These are phyloP conservation scores for Kodamaea laetipori DNA, from an alignment of 805 yeast genomes.

Conservation along the genomic window DNA sequence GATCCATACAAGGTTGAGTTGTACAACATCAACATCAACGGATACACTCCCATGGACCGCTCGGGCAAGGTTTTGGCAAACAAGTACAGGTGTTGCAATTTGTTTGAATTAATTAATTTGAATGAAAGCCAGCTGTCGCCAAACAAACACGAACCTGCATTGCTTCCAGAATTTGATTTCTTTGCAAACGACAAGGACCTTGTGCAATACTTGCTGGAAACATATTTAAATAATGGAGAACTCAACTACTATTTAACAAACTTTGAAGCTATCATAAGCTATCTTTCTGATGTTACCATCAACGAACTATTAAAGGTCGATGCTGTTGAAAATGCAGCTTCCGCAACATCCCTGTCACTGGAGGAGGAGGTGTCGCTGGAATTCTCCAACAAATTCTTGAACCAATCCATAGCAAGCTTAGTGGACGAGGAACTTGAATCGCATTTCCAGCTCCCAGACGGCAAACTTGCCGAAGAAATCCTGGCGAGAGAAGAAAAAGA, in stretches of 20 bases:
- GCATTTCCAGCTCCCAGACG: constrained; percentile 33
- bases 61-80: constrained; percentile 17
- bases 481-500: constrained; percentile 10
- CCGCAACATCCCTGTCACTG: constrained; percentile 9
- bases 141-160: not conserved
- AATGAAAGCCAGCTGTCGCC: constrained; percentile 14
- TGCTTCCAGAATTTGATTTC: constrained; percentile 20
- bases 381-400: constrained; percentile 12
- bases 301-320: constrained; percentile 24
- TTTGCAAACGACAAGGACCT: constrained; percentile 34
- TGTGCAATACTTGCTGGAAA: constrained; percentile 27
- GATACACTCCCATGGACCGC: constrained; percentile 22
- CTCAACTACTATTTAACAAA: constrained; percentile 42
- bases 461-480: constrained; percentile 21
- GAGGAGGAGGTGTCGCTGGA: constrained; percentile 11
- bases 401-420: constrained; percentile 21
- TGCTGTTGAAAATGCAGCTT: constrained; percentile 1
- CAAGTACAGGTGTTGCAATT: constrained; percentile 21
- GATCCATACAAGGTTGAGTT: constrained; percentile 35
- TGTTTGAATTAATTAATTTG: constrained; percentile 36
- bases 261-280: constrained; percentile 43
- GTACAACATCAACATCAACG: constrained; percentile 18
- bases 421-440: constrained; percentile 32
- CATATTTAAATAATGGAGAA: constrained; percentile 41
- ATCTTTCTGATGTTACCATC: constrained; percentile 38